Base-by-base conservation (phyloP, 805 yeast species). In the Wickerhamomyces subpelliculosus region DNA sequence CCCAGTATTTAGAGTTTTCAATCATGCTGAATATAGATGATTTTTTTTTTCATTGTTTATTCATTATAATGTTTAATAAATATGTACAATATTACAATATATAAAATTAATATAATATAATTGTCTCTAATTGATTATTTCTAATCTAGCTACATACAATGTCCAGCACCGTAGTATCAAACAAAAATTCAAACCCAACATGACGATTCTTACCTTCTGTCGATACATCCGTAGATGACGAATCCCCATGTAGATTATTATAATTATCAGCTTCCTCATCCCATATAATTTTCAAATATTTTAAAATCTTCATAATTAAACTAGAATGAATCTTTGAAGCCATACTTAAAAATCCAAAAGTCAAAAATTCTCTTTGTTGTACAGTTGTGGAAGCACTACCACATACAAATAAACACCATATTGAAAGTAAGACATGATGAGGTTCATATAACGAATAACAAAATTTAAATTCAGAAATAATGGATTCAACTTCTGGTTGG, bases 1-100 rank as follows among this genome's bases (percentile, higher is more conserved):
- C 13, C 72, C 73, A 4, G 39, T 65, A 7, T 57, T 61, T 33
- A 57, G 75, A 43, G 30, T 24, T 35, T 54, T 47, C 32, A 27
- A 47, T 20, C 43, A 37, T 33, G 43, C 35, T 2, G 43, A 41
- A 13, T 52, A 40, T 35, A 16, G 19, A 27, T 27, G 5, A 24
- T 26, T 13, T 11, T 13, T 13, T 13, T 13, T 26, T 26, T 26
- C 27, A 5, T 27, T n/a, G 19, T 27, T 8, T 11, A 27, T 27
- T 27, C 18, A 14, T 18, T 29, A 18, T 12, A 18, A 29, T 5
- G 4, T 18, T 10, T 18, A 25, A 17, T 9, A 28, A n/a, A 5
- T 24, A 24, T 24, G 16, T 25, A 25, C n/a, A 25, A 10, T 25
- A 16, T 13, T 6, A 14, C 16, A 25, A 10, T n/a, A n/a, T n/a